These are phyloP conservation scores for Claviceps pazoutovae DNA, from an alignment of 2,329 filamentous ascomycete genomes.

Conservation along the genomic window DNA sequence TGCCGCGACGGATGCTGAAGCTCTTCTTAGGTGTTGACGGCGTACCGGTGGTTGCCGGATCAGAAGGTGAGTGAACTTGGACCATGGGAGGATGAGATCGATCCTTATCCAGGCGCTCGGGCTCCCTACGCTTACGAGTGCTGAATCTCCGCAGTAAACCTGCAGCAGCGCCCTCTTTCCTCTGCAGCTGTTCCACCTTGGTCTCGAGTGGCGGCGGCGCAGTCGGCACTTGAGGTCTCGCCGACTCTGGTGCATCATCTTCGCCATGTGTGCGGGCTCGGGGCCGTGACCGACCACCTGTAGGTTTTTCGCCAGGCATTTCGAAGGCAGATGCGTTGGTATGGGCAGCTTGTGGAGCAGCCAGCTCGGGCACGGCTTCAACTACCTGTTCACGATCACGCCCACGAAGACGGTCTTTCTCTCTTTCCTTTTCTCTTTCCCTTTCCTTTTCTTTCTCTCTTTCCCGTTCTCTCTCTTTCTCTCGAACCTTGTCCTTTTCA, in stretches of 20 bases:
- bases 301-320: constrained; percentile 77
- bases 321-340: constrained; percentile 79
- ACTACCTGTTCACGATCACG: constrained; percentile 21
- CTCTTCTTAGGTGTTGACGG: constrained; percentile 62
- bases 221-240: constrained; percentile 13
- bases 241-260: constrained; percentile 63
- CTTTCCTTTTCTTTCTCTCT: constrained; percentile 11
- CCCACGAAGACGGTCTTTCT: constrained; percentile 16
- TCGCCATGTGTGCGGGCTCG: constrained; percentile 88
- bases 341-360: constrained; percentile 72
- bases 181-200: constrained; percentile 45
- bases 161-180: constrained; percentile 77
- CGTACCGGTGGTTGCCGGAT: constrained; percentile 23
- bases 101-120: constrained; percentile 46
- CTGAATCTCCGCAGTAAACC: constrained; percentile 82
- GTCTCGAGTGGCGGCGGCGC: constrained; percentile 35
- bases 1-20: constrained; percentile 61
- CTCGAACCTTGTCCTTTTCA: constrained; percentile 1
- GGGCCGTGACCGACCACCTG: constrained; percentile 68
- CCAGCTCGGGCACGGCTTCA: constrained; percentile 53
- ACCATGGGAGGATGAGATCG: constrained; percentile 59
- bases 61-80: constrained; percentile 65
- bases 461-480: neutral
- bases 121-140: constrained; percentile 63
- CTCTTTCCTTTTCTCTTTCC: constrained; percentile 13